Conservation (phyloP, 1,284 basidiomycete genomes). For the Irpex sp. region DNA sequence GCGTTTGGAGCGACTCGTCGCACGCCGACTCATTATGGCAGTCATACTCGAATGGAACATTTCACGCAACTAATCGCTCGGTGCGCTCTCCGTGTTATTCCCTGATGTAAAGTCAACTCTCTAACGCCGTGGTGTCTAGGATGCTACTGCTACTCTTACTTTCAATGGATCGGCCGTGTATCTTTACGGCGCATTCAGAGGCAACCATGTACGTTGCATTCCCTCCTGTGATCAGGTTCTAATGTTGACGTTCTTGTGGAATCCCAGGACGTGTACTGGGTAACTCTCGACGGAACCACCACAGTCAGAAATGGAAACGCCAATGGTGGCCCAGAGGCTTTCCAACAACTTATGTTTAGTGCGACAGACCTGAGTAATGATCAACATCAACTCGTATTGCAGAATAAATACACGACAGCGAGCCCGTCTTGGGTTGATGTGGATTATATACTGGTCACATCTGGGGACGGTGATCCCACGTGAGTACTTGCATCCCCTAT, state of each 20-base stretch:
- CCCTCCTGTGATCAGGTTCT: neutral
- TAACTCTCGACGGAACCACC: slow-evolving; percentile 7
- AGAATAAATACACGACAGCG: slow-evolving; percentile 3
- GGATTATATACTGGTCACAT: slow-evolving; percentile 9
- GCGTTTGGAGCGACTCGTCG: neutral
- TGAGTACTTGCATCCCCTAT: neutral
- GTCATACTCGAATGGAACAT: neutral
- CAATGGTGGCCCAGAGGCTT: neutral
- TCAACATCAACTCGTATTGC: slow-evolving; percentile 5
- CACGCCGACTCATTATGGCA: neutral
- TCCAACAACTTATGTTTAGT: slow-evolving; percentile 5
- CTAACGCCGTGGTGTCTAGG: neutral
- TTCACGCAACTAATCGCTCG: neutral
- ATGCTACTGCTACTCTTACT: neutral
- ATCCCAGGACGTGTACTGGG: neutral
- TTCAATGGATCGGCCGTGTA: neutral
- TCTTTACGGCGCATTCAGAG: neutral
- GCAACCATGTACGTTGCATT: neutral
- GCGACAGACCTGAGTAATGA: neutral
- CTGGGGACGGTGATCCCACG: slow-evolving; percentile 7
- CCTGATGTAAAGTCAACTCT: too few species aligned
- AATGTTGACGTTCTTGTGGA: neutral
- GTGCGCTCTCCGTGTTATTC: neutral
- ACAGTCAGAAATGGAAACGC: neutral
- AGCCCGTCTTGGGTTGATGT: slow-evolving; percentile 4